phyloP scores from a whole-genome alignment of 2,329 filamentous ascomycete genomes.

The Fonsecaea multimorphosa region DNA sequence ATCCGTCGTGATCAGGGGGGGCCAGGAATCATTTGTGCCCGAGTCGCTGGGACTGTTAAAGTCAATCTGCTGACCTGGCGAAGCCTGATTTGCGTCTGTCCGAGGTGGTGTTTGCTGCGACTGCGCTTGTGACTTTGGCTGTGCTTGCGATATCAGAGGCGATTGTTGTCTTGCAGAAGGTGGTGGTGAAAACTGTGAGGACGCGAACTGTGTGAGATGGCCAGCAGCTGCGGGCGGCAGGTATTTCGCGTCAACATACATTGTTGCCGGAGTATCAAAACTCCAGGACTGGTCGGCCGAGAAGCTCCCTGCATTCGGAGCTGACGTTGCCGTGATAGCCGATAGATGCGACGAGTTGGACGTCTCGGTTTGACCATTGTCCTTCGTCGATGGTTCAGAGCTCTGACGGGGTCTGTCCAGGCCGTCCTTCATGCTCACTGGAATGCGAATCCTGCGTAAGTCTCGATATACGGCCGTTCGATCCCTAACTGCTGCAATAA shows the following conservation, averaged over 20 bases:
- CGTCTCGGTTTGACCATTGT: not conserved
- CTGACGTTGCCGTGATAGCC: not conserved
- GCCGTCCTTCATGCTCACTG: slow-evolving; percentile 38
- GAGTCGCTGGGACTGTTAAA: slow-evolving; percentile 37
- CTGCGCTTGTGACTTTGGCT: slow-evolving; percentile 4
- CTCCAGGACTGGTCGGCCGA: slow-evolving; percentile 30
- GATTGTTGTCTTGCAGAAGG: slow-evolving; percentile 13
- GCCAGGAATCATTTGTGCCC: slow-evolving; percentile 37
- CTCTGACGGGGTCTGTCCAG: not conserved
- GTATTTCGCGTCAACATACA: slow-evolving; percentile 24
- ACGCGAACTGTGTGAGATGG: not conserved
- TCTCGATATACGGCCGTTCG: slow-evolving; percentile 43
- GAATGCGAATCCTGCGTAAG: slow-evolving; percentile 41
- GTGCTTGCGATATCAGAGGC: slow-evolving; percentile 15
- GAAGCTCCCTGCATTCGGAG: slow-evolving; percentile 2
- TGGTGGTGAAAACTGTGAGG: slow-evolving; percentile 5
- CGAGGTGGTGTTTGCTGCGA: slow-evolving; percentile 11
- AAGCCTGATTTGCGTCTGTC: slow-evolving; percentile 19
- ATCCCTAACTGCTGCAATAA: slow-evolving; percentile 67
- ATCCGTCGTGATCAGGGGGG: slow-evolving; percentile 32
- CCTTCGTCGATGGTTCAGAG: not conserved
- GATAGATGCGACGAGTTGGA: not conserved
- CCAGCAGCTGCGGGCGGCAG: not conserved
- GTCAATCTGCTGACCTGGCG: slow-evolving; percentile 29
- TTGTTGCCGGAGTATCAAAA: slow-evolving; percentile 36